Base-by-base conservation (phyloP, 2,329 filamentous ascomycete species). In the Ceratocystis huliohia region DNA sequence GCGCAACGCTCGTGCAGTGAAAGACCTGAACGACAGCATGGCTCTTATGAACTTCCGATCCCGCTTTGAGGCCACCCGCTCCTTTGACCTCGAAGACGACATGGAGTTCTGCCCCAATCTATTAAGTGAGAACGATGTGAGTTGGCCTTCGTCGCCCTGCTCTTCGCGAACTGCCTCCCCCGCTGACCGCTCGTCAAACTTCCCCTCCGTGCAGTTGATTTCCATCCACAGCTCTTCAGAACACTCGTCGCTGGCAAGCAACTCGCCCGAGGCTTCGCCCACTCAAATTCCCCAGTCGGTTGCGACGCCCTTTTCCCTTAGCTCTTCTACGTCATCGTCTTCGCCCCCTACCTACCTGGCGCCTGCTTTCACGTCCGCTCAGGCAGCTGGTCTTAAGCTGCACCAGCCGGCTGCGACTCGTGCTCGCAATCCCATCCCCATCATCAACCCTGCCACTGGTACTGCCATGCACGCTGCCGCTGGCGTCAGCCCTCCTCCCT, bases 21-120 rank as follows among this genome's bases (percentile, higher is more conserved):
- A 95, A 77, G 91, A 96, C 75, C 79, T 91, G 70, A 65, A 63
- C 28, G 86, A 86, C 72, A 82, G 87, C n/a, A 85, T 85, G 22
- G 84, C 86, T 63, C 80, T 95, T 68, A 82, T 83, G 69, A 85
- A 86, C 69, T 96, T 96, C 79, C 88, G 93, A 71, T 85, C 85
- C 71, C 87, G 91, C 74, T 96, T 96, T 72, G 92, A 97, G 78
- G 89, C 91, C 70, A 91, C 89, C 68, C 86, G 91, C 68, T 96
- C 92, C 8, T 97, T 97, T 73, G 93, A 97, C 72, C 82, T 97
- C 69, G 93, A 96, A 73, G 93, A 97, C 75, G 93, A 97, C 75
- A 83, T 96, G 78, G 88, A 96, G 76, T 97, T 97, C 77, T 96
- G 92, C 78, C 93, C 93, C 69, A 86, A 88, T 75, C 83, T 97